Conservation (phyloP, 768 basidiomycete species). For the Suillus luteus region DNA sequence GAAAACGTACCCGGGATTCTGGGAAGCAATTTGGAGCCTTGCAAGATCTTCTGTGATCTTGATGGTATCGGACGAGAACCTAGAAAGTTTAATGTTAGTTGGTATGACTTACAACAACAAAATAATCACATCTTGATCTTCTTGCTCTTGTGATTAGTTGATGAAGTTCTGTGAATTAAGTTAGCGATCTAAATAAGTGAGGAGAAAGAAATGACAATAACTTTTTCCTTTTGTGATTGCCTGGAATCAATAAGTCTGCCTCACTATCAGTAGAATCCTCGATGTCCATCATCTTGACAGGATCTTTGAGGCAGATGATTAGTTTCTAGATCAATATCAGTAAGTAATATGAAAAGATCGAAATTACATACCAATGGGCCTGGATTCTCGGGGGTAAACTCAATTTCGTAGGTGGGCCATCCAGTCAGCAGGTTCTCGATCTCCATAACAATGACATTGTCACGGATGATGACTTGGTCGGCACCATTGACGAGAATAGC, state of each 20-base stretch:
- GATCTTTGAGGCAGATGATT: neutral
- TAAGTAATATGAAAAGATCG: neutral
- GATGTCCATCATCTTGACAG: neutral
- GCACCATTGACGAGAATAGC: neutral
- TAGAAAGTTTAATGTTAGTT: too few species aligned
- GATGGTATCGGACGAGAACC: neutral
- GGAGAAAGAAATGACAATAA: neutral
- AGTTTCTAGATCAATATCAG: neutral
- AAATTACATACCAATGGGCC: neutral
- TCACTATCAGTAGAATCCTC: neutral
- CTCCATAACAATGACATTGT: neutral
- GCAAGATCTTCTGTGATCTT: neutral
- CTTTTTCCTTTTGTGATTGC: neutral
- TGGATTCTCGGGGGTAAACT: constrained; percentile 23
- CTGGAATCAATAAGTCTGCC: neutral
- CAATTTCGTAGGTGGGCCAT: constrained; percentile 1
- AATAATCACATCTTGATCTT: neutral
- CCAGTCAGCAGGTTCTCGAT: neutral
- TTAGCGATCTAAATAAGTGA: neutral
- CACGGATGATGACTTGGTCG: neutral
- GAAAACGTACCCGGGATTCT: neutral
- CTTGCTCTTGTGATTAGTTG: neutral
- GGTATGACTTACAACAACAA: neutral
- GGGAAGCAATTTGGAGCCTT: neutral
- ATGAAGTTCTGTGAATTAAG: neutral